Evolutionary conservation across 2,329 filamentous ascomycete species (phyloP), one percentile per base, ranked within the genome.

Genomic region (Helminthosporium solani): DNA sequence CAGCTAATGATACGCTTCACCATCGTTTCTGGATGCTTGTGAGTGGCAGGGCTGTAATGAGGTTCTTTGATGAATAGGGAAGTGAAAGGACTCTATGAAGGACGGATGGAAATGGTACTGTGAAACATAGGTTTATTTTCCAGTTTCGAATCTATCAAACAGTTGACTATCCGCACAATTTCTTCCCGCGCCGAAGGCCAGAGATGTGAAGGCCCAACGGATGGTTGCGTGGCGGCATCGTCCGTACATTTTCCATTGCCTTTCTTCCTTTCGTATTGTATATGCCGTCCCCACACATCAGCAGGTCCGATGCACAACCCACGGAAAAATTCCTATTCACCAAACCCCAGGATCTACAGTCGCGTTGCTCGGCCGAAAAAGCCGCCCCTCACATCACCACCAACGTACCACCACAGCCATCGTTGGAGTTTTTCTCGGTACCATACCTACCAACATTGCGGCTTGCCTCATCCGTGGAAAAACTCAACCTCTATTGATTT

Each of bases 1-100:
- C 47, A 36, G 45, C 35, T 39, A 33, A 44, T 39, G 35, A 39
- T 40, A 34, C 40, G 39, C 49, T 42, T 50, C 44, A 47, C 47
- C 42, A 48, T 52, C 44, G 45, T 34, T 36, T 46, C 33, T 21
- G 23, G n/a, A n/a, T 30, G 35, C n/a, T 35, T 14, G 44, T 11
- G 16, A 40, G 33, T 30, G 27, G 34, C 20, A 8, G 34, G 19
- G 15, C 3, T 38, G 16, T 9, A 23, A 38, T 23, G 19, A 25
- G 23, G 33, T 7, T 5, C 16, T 21, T 35, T 35, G 33, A 35
- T 16, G 33, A 19, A 20, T 6, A 23, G 8, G n/a, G 36, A 14
- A 28, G 14, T 2, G 15, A 28, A 30, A 4, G 21, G 15, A 31
- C 28, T 23, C 28, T 39, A 27, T 28, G 36, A 28, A 39, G 36